Percentiles rank a stretch among this genome's conserved stretches.
Conservation (phyloP, 371 early-diverging fungal genomes). For the Conidiobolus coronatus region DNA sequence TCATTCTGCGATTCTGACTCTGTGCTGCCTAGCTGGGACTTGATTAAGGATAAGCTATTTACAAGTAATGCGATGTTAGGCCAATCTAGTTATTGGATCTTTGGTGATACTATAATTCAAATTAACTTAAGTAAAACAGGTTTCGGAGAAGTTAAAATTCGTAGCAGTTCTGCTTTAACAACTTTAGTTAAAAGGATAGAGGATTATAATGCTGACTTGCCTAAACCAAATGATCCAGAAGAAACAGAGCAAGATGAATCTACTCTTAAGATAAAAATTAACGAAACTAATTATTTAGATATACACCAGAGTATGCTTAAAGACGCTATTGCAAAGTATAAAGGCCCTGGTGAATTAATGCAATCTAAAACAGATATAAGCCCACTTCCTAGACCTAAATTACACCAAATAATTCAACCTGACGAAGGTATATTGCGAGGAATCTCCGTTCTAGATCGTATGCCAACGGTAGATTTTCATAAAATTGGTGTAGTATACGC, state of each 20-base stretch:
- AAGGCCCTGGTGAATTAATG: neutral
- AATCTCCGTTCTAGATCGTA: constrained; percentile 61
- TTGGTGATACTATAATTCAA: constrained; percentile 24
- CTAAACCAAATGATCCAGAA: too few relatives aligned
- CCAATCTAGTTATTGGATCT: constrained; percentile 43
- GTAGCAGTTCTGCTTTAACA: neutral
- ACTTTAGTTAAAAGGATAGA: constrained; percentile 10
- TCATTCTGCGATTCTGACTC: constrained; percentile 15
- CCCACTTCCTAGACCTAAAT: too few relatives aligned
- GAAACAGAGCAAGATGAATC: too few relatives aligned
- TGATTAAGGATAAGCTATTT: constrained; percentile 9
- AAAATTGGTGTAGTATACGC: constrained; percentile 88
- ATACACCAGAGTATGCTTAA: neutral
- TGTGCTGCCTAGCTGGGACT: too few relatives aligned
- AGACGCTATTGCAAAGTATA: neutral
- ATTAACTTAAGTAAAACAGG: too few relatives aligned
- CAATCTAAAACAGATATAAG: too few relatives aligned
- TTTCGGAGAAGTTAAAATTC: too few relatives aligned
- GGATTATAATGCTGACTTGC: too few relatives aligned
- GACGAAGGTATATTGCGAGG: constrained; percentile 54
- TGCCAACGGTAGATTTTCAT: constrained; percentile 77
- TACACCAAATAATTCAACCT: constrained; percentile 7
- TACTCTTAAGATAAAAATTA: too few relatives aligned
- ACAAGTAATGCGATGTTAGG: constrained; percentile 1
- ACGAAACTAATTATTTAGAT: too few relatives aligned